phyloP scores from a whole-genome alignment of 495 filamentous ascomycete species.

The Neurospora sp. region DNA sequence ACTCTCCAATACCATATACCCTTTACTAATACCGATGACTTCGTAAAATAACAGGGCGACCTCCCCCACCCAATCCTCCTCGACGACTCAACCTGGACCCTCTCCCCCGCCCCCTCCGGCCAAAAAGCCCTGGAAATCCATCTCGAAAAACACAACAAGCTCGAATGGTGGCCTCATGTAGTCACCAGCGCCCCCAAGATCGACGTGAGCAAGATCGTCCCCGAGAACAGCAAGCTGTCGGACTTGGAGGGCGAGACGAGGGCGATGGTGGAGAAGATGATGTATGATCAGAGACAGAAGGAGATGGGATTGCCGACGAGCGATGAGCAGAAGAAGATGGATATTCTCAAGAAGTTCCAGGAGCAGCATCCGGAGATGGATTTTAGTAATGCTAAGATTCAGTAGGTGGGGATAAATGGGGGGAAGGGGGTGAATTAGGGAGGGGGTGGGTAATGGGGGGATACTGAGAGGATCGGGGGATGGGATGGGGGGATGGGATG shows the following conservation, averaged over 20 bases:
- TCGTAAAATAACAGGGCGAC: too few species aligned
- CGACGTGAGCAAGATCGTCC: constrained; percentile 89
- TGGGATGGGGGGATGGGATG: background rate
- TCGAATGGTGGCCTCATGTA: constrained; percentile 96
- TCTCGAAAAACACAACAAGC: constrained; percentile 93
- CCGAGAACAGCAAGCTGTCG: constrained; percentile 79
- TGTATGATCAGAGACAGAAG: constrained; percentile 98
- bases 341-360: constrained; percentile 89
- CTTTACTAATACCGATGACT: too few species aligned
- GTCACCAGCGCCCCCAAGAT: constrained; percentile 75
- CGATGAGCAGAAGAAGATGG: constrained; percentile 87
- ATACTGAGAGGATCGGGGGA: background rate
- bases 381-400: constrained; percentile 68
- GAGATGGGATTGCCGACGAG: constrained; percentile 76
- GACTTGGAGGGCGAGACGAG: constrained; percentile 95
- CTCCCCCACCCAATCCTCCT: constrained; percentile 68
- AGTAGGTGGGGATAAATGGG: constrained; percentile 22
- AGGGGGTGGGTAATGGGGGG: background rate
- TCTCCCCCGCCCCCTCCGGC: constrained; percentile 52
- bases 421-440: background rate
- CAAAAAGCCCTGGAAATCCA: constrained; percentile 78
- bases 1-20: too few species aligned
- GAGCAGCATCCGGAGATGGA: constrained; percentile 67
- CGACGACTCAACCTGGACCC: constrained; percentile 92
- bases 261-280: constrained; percentile 99